phyloP scores from a whole-genome alignment of 257 asterid genomes.

The Solanum tarijense region DNA sequence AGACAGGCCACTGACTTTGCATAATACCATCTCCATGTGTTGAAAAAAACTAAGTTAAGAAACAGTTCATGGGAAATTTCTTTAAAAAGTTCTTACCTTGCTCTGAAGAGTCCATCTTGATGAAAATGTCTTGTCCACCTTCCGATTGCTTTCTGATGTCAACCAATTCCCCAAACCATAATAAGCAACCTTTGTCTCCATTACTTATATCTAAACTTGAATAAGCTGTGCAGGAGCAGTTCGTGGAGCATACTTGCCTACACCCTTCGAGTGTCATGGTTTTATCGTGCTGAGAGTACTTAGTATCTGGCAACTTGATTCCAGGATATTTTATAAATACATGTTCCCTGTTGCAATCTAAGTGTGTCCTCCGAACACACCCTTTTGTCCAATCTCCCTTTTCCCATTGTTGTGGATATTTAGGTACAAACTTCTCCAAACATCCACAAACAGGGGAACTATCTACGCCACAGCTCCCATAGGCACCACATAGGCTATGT shows the following conservation, averaged over 20 bases:
- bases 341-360: slow-evolving; percentile 3
- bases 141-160: slow-evolving; percentile 7
- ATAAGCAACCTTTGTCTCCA: slow-evolving; percentile 11
- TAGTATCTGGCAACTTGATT: slow-evolving; percentile 15
- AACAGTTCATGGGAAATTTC: not conserved
- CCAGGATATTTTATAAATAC: slow-evolving; percentile 4
- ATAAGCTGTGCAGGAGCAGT: slow-evolving; percentile 25
- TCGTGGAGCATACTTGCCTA: slow-evolving; percentile 5
- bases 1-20: not conserved
- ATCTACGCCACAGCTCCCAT: not conserved
- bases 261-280: slow-evolving; percentile 13
- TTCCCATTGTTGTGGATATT: slow-evolving; percentile 7
- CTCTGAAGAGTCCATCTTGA: slow-evolving; percentile 17
- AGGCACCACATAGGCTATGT: not conserved
- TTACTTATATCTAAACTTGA: slow-evolving; percentile 7
- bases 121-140: slow-evolving; percentile 14
- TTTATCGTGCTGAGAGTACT: slow-evolving; percentile 1
- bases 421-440: slow-evolving; percentile 6
- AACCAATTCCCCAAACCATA: slow-evolving; percentile 22
- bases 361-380: not conserved
- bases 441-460: not conserved
- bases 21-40: not conserved
- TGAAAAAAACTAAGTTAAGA: not conserved
- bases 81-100: not conserved
- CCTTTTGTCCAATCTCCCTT: not conserved